These are phyloP conservation scores for Chlorella sp. DNA, from an alignment of 139 green algal genomes.

Conservation along the genomic window DNA sequence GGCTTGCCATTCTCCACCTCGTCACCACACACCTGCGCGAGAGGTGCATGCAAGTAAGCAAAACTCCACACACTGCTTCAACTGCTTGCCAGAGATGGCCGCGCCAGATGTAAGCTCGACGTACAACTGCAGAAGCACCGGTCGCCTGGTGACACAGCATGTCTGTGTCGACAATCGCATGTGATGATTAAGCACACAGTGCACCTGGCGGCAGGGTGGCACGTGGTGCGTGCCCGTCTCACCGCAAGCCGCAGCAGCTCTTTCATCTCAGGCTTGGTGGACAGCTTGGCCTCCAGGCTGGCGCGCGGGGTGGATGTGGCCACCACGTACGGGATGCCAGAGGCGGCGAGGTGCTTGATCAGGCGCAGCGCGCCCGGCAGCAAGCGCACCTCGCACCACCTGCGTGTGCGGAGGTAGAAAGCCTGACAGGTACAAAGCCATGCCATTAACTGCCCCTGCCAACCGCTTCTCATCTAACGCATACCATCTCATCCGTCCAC, in stretches of 20 bases:
- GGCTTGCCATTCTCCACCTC: slow-evolving; percentile 75
- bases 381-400: slow-evolving; percentile 53
- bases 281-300: slow-evolving; percentile 57
- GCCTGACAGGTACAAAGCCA: background rate
- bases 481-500: too few species aligned
- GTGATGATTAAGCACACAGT: too few species aligned
- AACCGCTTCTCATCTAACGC: too few species aligned
- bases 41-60: background rate
- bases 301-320: slow-evolving; percentile 64
- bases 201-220: too few species aligned
- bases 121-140: too few species aligned
- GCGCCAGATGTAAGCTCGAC: too few species aligned
- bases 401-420: slow-evolving; percentile 4
- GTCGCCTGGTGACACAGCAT: too few species aligned
- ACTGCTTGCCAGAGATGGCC: too few species aligned
- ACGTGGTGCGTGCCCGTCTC: too few species aligned
- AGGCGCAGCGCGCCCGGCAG: slow-evolving; percentile 79
- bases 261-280: slow-evolving; percentile 26
- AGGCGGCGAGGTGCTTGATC: slow-evolving; percentile 55
- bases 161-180: too few species aligned
- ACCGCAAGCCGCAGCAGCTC: slow-evolving; percentile 25
- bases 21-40: slow-evolving; percentile 45
- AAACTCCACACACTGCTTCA: too few species aligned
- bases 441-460: too few species aligned
- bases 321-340: slow-evolving; percentile 57